These are phyloP conservation scores for Lolium perenne DNA, from an alignment of 176 grass and related monocot genomes.

Conservation along the genomic window DNA sequence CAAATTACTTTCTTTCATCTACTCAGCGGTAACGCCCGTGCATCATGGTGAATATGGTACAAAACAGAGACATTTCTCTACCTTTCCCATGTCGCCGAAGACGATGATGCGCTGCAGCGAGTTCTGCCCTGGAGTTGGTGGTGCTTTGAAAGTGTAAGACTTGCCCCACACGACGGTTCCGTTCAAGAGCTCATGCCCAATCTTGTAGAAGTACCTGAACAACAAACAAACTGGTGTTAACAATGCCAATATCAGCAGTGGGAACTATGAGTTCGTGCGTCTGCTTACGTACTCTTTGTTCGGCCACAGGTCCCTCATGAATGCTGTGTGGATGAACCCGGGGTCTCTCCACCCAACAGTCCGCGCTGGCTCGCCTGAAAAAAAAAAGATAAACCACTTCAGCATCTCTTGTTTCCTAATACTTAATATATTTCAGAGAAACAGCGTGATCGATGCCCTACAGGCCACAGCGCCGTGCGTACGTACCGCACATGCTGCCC, in stretches of 20 bases:
- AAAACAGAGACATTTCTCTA: background rate
- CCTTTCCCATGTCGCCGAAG: conserved; percentile 98
- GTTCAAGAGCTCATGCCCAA: conserved; percentile 68
- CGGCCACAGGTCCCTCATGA: conserved; percentile 76
- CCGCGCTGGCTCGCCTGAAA: conserved; percentile 71
- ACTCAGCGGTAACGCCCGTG: too few relatives aligned
- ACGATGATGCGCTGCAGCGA: conserved; percentile 83
- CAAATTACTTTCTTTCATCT: too few relatives aligned
- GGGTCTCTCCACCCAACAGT: conserved; percentile 89
- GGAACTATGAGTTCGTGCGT: background rate
- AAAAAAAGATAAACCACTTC: background rate
- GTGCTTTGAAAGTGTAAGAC: conserved; percentile 69
- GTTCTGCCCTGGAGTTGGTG: conserved; percentile 76
- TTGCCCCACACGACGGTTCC: conserved; percentile 73
- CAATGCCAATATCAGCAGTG: background rate
- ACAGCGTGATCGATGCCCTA: background rate
- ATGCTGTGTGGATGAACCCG: conserved; percentile 93
- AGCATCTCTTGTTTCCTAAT: background rate
- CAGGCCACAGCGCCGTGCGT: too few relatives aligned
- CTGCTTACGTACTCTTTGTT: conserved; percentile 66
- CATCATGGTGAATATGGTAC: too few relatives aligned
- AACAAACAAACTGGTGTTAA: background rate
- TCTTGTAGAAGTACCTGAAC: conserved; percentile 80
- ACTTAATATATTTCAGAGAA: background rate
- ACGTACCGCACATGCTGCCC: conserved; percentile 85